A percentile compares a stretch with the other conserved stretches of the same genome.
These are phyloP conservation scores for Knoxia roxburghii DNA, from an alignment of 257 asterid species.

Conservation along the genomic window DNA sequence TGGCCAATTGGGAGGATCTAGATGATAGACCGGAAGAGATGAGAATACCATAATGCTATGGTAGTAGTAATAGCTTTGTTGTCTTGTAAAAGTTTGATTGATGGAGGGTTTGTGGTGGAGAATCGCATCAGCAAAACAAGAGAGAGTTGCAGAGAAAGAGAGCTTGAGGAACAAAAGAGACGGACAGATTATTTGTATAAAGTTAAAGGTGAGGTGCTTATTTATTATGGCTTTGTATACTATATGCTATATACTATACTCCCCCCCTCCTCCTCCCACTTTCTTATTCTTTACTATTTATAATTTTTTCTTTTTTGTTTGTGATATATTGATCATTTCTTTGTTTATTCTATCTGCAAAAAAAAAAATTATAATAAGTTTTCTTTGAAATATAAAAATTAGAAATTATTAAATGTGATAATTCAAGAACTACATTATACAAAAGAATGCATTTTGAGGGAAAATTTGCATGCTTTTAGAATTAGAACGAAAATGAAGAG, in stretches of 20 bases:
- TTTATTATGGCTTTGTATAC: conserved; percentile 11
- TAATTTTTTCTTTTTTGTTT: conserved; percentile 12
- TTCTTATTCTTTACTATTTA: conserved; percentile 5
- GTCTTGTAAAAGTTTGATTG: conserved; percentile 25
- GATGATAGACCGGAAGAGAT: conserved; percentile 34
- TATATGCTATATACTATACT: too few relatives aligned
- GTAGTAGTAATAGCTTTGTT: conserved; percentile 7
- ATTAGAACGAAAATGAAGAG: too few relatives aligned
- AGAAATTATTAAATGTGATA: too few relatives aligned
- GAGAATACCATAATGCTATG: conserved; percentile 42
- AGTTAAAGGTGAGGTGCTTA: conserved; percentile 24
- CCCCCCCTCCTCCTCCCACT: conserved; percentile 10
- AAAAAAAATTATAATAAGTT: too few relatives aligned
- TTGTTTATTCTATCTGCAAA: too few relatives aligned
- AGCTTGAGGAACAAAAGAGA: conserved; percentile 8
- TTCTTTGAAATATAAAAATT: too few relatives aligned
- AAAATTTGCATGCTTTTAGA: too few relatives aligned
- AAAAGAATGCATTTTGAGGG: too few relatives aligned
- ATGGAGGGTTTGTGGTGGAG: conserved; percentile 26
- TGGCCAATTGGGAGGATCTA: conserved; percentile 41
- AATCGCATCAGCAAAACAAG: conserved; percentile 21
- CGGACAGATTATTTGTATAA: conserved; percentile 9
- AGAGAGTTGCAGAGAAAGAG: conserved; percentile 17
- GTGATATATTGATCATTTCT: neutral
- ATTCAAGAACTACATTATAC: too few relatives aligned